These are phyloP conservation scores for Aspergillus japonicus DNA, from an alignment of 2,329 filamentous ascomycete species.

Conservation along the genomic window DNA sequence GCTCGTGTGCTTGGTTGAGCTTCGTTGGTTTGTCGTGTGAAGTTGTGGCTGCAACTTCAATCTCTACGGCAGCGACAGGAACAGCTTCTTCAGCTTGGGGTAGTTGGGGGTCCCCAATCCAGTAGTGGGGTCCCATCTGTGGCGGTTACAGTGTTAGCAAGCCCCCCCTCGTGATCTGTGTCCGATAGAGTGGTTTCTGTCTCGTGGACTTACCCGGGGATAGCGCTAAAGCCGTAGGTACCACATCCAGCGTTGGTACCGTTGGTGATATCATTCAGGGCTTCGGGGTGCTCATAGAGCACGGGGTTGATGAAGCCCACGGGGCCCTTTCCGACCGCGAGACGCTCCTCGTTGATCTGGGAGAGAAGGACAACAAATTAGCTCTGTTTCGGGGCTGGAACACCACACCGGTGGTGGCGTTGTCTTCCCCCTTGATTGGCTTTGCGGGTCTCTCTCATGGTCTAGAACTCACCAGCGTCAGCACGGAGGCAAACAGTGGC, in stretches of 20 bases:
- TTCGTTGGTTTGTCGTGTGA: too few relatives aligned
- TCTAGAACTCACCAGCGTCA: slow-evolving; percentile 26
- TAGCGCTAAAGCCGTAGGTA: slow-evolving; percentile 29
- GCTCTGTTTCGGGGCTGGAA: neutral
- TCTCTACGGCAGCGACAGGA: slow-evolving; percentile 23
- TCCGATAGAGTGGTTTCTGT: neutral
- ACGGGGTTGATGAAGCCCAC: slow-evolving; percentile 56
- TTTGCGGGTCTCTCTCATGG: too few relatives aligned
- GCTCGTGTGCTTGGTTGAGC: neutral
- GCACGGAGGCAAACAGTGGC: slow-evolving; percentile 31
- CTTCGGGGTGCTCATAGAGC: slow-evolving; percentile 36
- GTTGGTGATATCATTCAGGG: slow-evolving; percentile 45
- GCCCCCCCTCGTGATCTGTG: neutral
- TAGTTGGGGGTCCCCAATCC: slow-evolving; percentile 35
- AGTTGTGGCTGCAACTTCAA: too few relatives aligned
- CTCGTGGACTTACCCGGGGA: slow-evolving; percentile 20
- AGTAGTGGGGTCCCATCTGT: slow-evolving; percentile 32
- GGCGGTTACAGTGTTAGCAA: neutral
- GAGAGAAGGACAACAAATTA: neutral
- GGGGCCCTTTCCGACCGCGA: slow-evolving; percentile 46
- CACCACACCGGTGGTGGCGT: neutral
- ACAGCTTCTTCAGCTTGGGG: slow-evolving; percentile 30
- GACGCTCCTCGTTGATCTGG: slow-evolving; percentile 50
- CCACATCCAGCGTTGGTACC: slow-evolving; percentile 33
- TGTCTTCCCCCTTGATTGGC: too few relatives aligned